Base-by-base conservation (phyloP, 257 asterid genomes). In the Mentha longifolia region DNA sequence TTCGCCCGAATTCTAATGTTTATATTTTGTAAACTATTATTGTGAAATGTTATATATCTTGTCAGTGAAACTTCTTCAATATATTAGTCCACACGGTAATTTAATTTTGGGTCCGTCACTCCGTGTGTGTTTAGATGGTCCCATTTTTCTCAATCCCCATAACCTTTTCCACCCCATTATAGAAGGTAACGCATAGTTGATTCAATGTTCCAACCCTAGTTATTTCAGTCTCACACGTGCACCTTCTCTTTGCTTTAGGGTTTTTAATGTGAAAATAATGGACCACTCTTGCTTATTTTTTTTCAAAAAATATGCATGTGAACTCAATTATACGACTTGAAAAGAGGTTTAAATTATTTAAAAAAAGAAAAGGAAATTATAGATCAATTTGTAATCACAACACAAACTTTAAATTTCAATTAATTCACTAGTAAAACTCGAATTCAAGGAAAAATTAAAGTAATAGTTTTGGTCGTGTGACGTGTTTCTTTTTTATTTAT, bases 171-270 rank as follows among this genome's bases (percentile, higher is more conserved):
- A n/a, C 22, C 58, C 67, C 72, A 76, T 68, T 35, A 63, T 33
- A 30, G 72, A 73, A 68, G 72, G 61, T 72, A 58, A 67, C 52
- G 54, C 41, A 45, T 65, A 70, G 76, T 68, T 35, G 39, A 7
- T 35, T 35, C 57, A 51, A 74, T 60, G 57, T 64, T 71, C 73
- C n/a, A 66, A 68, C 68, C 73, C 78, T 66, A 60, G 64, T n/a
- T n/a, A 68, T 72, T 67, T 71, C 30, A 63, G 51, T 75, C 77
- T 68, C 76, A 75, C 81, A 78, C 81, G 71, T 81, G 83, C 85
- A 62, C 39, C 39, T 35, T 20, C 78, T 6, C 43, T 42, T 42
- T 6, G 20, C 74, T 68, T 73, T 76, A 50, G 68, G 57, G 63
- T 64, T 76, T 73, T 33, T 42, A 68, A 80, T 64, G 69, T 49